Percentiles rank a stretch among this genome's conserved stretches.
Conservation (phyloP, 768 basidiomycete species). For the Pleurotus cornucopiae region DNA sequence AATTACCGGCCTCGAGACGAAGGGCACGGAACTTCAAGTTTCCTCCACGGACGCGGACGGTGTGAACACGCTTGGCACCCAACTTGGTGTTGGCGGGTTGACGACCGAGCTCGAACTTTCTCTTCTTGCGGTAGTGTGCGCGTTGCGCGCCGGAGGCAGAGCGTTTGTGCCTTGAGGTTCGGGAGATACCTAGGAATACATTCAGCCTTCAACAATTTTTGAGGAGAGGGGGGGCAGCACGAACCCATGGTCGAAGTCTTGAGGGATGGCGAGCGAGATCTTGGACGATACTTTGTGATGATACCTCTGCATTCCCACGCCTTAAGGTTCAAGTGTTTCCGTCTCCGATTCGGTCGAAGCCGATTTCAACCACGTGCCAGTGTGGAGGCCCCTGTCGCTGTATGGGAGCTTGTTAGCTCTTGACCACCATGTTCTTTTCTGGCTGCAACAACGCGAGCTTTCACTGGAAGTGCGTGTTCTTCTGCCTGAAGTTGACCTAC, state of each 20-base stretch:
- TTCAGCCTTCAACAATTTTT: slow-evolving; percentile 8
- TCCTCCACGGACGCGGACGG: slow-evolving; percentile 92
- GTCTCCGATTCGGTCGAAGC: neutral
- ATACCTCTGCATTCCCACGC: slow-evolving; percentile 26
- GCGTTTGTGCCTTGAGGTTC: slow-evolving; percentile 96
- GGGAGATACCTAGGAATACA: slow-evolving; percentile 78
- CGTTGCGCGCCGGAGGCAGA: slow-evolving; percentile 89
- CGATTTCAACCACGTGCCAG: neutral
- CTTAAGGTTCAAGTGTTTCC: neutral
- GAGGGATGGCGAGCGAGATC: slow-evolving; percentile 46
- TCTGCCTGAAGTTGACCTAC: too few species aligned
- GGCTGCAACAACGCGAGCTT: too few species aligned
- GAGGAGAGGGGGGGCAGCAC: slow-evolving; percentile 31
- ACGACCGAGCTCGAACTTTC: slow-evolving; percentile 99
- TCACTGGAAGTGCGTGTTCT: too few species aligned
- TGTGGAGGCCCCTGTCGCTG: neutral
- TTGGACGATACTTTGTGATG: slow-evolving; percentile 43
- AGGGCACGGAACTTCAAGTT: slow-evolving; percentile 95
- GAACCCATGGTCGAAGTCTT: slow-evolving; percentile 75
- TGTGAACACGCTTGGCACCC: slow-evolving; percentile 91
- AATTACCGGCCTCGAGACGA: slow-evolving; percentile 95
- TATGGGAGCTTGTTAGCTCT: too few species aligned
- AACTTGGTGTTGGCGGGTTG: slow-evolving; percentile 98
- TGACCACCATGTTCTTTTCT: too few species aligned
- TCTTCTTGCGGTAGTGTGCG: slow-evolving; percentile 98